Conservation (phyloP, 2,329 filamentous ascomycete genomes). For the Venturia asperata region DNA sequence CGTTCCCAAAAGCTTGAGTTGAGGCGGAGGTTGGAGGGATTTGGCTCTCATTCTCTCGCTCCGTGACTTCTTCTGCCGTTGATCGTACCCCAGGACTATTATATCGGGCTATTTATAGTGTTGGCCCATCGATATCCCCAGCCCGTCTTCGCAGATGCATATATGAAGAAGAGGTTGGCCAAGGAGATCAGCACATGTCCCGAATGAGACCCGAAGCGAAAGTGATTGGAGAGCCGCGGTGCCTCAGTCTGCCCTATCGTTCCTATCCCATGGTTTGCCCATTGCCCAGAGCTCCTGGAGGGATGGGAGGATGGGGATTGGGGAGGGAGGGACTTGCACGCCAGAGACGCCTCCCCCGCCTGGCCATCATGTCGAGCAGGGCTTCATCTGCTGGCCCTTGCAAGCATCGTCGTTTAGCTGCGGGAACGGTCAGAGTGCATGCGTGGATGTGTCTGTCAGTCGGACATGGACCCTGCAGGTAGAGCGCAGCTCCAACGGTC, state of each 20-base stretch:
- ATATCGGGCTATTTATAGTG: no score
- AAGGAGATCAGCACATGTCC: not conserved
- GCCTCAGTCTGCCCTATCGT: not conserved
- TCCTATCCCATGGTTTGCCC: not conserved
- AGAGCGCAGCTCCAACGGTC: not conserved
- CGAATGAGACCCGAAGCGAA: not conserved
- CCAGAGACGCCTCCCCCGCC: not conserved
- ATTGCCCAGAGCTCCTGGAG: no score
- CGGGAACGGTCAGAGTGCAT: slow-evolving; percentile 7
- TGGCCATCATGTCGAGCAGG: not conserved
- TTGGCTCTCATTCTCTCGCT: no score
- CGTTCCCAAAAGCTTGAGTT: no score
- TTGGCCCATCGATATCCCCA: no score
- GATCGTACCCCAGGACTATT: no score
- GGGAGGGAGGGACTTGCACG: no score
- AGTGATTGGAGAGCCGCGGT: not conserved
- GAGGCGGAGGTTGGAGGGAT: no score
- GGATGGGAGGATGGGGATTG: no score
- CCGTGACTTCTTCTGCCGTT: no score
- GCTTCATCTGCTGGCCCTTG: not conserved
- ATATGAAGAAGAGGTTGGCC: no score
- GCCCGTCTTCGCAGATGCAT: no score
- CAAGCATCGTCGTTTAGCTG: slow-evolving; percentile 12
- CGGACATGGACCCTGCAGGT: not conserved
- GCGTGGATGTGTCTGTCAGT: slow-evolving; percentile 8